Evolutionary conservation across 805 yeast genomes (phyloP).

Genomic region (Maudiozyma saulgeensis): DNA sequence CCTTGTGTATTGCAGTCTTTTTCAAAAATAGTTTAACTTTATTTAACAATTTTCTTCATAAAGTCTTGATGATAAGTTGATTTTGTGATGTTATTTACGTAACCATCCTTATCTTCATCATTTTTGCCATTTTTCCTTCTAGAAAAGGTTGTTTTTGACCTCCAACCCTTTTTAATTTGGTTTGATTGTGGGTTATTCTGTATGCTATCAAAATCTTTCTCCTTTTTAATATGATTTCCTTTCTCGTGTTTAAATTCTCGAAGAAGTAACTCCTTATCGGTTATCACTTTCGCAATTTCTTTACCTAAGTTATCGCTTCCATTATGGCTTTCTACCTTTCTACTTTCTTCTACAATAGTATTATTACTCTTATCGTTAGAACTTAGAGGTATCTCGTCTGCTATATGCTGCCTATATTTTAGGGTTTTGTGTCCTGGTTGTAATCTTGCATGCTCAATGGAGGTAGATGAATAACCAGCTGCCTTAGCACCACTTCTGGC

Average conservation of each 20-base stretch:
- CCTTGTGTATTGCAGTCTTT: not conserved
- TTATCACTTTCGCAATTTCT: too few relatives aligned
- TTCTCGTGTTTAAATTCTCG: constrained; percentile 25
- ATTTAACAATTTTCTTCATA: constrained; percentile 33
- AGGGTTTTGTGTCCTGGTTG: constrained; percentile 47
- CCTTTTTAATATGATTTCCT: constrained; percentile 29
- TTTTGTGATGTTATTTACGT: constrained; percentile 30
- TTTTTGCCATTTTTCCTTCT: constrained; percentile 19
- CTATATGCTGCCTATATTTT: constrained; percentile 27
- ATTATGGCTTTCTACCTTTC: constrained; percentile 1
- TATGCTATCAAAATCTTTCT: constrained; percentile 9
- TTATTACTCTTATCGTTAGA: not conserved
- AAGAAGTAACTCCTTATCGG: too few relatives aligned
- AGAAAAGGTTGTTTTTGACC: constrained; percentile 19
- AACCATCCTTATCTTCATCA: constrained; percentile 6
- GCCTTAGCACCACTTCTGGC: constrained; percentile 46
- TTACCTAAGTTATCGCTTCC: constrained; percentile 5
- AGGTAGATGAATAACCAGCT: constrained; percentile 31
- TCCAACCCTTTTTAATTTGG: constrained; percentile 19
- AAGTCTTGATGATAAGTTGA: constrained; percentile 36
- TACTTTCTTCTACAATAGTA: not conserved
- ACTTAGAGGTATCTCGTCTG: not conserved
- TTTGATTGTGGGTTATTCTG: not conserved
- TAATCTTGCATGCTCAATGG: constrained; percentile 43
- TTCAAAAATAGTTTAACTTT: not conserved